These are phyloP conservation scores for Zychaea mexicana DNA, from an alignment of 371 early-diverging fungal species.

Conservation along the genomic window DNA sequence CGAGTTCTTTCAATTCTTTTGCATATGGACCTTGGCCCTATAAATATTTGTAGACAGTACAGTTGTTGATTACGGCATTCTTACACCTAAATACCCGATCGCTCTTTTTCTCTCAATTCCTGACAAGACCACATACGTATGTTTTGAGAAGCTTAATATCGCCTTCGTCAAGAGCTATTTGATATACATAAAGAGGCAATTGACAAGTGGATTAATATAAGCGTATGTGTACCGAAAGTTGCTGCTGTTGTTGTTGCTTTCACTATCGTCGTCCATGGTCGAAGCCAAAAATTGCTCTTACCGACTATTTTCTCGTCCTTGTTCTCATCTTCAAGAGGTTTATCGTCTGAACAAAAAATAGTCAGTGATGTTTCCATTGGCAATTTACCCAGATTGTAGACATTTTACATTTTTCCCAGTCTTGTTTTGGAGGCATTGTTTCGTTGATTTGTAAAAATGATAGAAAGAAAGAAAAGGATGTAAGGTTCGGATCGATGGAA, in stretches of 20 bases:
- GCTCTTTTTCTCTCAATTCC: background rate
- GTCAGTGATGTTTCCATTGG: background rate
- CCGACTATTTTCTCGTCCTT: constrained; percentile 89
- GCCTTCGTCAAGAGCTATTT: constrained; percentile 88
- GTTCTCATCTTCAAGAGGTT: constrained; percentile 76
- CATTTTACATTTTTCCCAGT: constrained; percentile 96
- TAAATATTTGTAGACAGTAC: no score
- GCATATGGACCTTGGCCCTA: constrained; percentile 98
- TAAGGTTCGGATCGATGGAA: constrained; percentile 2
- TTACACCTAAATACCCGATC: no score
- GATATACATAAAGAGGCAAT: background rate
- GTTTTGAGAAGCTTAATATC: constrained; percentile 96
- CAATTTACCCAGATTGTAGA: no score
- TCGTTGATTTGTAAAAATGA: background rate
- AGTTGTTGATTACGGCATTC: background rate
- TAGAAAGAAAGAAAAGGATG: background rate
- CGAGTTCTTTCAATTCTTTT: constrained; percentile 88
- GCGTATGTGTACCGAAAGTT: no score
- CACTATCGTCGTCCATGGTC: background rate
- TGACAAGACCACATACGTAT: constrained; percentile 60
- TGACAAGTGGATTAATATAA: background rate
- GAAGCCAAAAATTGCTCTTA: constrained; percentile 39
- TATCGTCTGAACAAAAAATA: constrained; percentile 64
- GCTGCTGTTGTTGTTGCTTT: background rate
- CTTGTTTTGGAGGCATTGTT: constrained; percentile 62